Conservation (phyloP, 768 basidiomycete species). For the Porpolomopsis calyptriformis region DNA sequence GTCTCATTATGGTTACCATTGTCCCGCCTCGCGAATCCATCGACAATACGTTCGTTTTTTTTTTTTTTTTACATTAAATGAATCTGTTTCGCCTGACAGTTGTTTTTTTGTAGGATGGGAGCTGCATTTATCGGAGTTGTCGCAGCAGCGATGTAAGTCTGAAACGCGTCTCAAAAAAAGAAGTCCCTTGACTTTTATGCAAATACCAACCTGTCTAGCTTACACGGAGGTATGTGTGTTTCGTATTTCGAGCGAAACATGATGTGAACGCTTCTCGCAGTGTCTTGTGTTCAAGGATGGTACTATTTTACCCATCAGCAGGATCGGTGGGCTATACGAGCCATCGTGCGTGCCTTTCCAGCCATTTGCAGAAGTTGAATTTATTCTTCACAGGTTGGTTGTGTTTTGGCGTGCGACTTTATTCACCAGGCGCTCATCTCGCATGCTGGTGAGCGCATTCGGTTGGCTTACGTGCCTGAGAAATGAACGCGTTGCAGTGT, state of each 20-base stretch:
- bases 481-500: conserved; percentile 23
- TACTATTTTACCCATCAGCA: conserved; percentile 35
- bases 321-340: conserved; percentile 33
- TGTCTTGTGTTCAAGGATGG: conserved; percentile 37
- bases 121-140: conserved; percentile 35
- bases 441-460: conserved; percentile 30
- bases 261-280: conserved; percentile 23
- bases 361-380: neutral
- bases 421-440: conserved; percentile 38
- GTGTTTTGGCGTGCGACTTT: conserved; percentile 33
- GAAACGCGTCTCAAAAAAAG: neutral
- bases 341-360: conserved; percentile 22
- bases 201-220: neutral
- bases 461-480: conserved; percentile 3
- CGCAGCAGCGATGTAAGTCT: conserved; percentile 14
- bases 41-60: conserved; percentile 1
- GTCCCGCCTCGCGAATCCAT: neutral
- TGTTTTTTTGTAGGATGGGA: conserved; percentile 26
- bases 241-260: neutral
- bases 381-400: conserved; percentile 24
- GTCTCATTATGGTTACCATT: neutral
- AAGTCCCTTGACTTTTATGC: neutral
- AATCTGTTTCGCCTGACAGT: neutral
- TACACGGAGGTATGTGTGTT: conserved; percentile 8
- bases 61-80: neutral